These are phyloP conservation scores for Hebeloma cylindrosporum DNA, from an alignment of 768 basidiomycete genomes.

Conservation along the genomic window DNA sequence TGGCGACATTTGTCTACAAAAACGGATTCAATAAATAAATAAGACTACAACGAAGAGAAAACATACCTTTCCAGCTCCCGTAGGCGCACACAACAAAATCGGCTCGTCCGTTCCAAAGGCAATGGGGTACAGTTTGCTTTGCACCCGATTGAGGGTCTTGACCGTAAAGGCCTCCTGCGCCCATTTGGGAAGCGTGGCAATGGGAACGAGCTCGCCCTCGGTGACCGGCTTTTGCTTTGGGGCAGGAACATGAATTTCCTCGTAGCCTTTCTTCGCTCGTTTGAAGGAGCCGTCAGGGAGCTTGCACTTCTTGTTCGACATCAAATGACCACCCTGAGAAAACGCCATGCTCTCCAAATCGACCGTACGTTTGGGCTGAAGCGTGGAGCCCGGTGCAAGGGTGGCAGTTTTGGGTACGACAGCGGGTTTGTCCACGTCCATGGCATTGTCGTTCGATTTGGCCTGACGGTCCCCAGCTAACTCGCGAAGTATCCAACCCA, in stretches of 20 bases:
- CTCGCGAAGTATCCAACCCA: constrained; percentile 93
- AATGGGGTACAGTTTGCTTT: constrained; percentile 89
- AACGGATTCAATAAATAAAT: constrained; percentile 13
- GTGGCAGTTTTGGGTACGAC: constrained; percentile 81
- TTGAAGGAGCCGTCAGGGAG: constrained; percentile 98
- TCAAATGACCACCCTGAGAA: constrained; percentile 91
- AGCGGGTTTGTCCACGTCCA: constrained; percentile 71
- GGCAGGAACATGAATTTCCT: constrained; percentile 96
- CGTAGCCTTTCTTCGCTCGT: constrained; percentile 92
- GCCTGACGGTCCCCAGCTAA: constrained; percentile 78
- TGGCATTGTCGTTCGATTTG: constrained; percentile 55
- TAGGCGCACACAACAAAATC: constrained; percentile 93
- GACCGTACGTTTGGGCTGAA: constrained; percentile 81
- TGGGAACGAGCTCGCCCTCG: constrained; percentile 69
- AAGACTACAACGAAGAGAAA: constrained; percentile 1
- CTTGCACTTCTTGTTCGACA: constrained; percentile 99
- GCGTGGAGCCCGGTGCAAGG: constrained; percentile 80
- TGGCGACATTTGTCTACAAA: constrained; percentile 91
- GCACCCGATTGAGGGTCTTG: constrained; percentile 82
- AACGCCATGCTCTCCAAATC: constrained; percentile 97
- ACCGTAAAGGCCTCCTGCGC: constrained; percentile 84
- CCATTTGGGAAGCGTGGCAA: constrained; percentile 81
- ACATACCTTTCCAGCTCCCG: constrained; percentile 94
- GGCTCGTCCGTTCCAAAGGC: constrained; percentile 97
- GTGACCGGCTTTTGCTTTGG: constrained; percentile 73